Percentiles rank a stretch among this genome's conserved stretches.
Conservation (phyloP, 2,329 filamentous ascomycete genomes). For the Acrocalymma vagum region DNA sequence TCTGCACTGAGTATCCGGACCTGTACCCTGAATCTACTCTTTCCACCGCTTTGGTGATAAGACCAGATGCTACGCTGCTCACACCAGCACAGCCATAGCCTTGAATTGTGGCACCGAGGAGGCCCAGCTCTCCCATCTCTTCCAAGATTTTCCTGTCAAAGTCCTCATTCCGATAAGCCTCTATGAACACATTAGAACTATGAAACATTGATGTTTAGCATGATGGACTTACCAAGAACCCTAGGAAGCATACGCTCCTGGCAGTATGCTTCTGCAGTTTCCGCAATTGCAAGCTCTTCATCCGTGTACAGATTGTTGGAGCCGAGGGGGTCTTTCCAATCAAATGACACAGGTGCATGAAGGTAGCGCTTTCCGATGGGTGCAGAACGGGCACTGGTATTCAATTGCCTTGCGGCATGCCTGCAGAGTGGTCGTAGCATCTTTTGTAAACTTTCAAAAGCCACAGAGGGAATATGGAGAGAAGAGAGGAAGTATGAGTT, state of each 20-base stretch:
- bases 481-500: constrained; percentile 3
- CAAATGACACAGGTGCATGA: constrained; percentile 65
- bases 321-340: constrained; percentile 91
- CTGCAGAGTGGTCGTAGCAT: constrained; percentile 56
- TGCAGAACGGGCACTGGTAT: constrained; percentile 32
- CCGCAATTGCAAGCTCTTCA: constrained; percentile 87
- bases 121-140: constrained; percentile 93
- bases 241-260: constrained; percentile 87
- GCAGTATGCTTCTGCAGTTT: constrained; percentile 92
- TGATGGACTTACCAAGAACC: constrained; percentile 72
- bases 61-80: constrained; percentile 84
- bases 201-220: too few species aligned
- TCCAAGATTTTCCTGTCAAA: constrained; percentile 86
- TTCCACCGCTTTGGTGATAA: constrained; percentile 91
- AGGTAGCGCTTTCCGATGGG: constrained; percentile 49
- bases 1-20: constrained; percentile 93
- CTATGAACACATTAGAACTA: too few species aligned
- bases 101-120: constrained; percentile 84
- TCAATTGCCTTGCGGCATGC: constrained; percentile 51
- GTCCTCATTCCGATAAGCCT: constrained; percentile 85
- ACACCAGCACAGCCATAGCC: constrained; percentile 90
- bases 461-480: constrained; percentile 1
- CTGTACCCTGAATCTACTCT: constrained; percentile 91
- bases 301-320: constrained; percentile 81
- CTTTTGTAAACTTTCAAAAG: too few species aligned